Base-by-base conservation (phyloP, 768 basidiomycete genomes). In the Calocera cornea region DNA sequence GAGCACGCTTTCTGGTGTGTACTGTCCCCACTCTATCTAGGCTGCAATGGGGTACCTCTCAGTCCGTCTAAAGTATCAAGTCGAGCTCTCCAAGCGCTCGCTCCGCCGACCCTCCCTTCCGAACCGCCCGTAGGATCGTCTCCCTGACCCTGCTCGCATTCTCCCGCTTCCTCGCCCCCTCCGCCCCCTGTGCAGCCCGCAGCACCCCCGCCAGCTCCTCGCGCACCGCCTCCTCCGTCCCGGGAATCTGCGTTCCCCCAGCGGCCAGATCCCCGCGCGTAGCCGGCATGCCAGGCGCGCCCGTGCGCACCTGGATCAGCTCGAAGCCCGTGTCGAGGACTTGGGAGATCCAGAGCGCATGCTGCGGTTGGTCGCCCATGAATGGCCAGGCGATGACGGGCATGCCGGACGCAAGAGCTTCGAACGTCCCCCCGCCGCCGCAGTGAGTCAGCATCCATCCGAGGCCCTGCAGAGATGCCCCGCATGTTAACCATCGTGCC, bases 311-410 rank as follows among this genome's bases (percentile, higher is more conserved):
- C 54, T 73, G 72, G n/a, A 72, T 24, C 8, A 72, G 49, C 64
- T 72, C 73, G 50, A 69, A 72, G 2, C 71, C 73, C 24, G 70
- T 63, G 31, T 70, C 33, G 44, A 69, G 67, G 22, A 64, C 67
- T 17, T 65, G 34, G 12, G 68, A 36, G 64, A 73, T 67, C 44
- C 71, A 71, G 2, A 69, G 72, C 36, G 73, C 69, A 66, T 72
- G 73, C 17, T 68, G 24, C 16, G 71, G 69, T 44, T 75, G 74
- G 64, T 75, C 74, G 0, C 69, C 73, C n/a, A 47, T 64, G 69
- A 71, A 72, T 1, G 74, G 74, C 74, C 74, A 74, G 38, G 70
- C 71, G 60, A 75, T 75, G 64, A 73, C 50, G 0, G 75, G 75
- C 11, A 74, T 70, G 1, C 73, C 74, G 1, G 69, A 65, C 11